Conservation (phyloP, 1,284 basidiomycete genomes). For the Heterobasidion occidentale region DNA sequence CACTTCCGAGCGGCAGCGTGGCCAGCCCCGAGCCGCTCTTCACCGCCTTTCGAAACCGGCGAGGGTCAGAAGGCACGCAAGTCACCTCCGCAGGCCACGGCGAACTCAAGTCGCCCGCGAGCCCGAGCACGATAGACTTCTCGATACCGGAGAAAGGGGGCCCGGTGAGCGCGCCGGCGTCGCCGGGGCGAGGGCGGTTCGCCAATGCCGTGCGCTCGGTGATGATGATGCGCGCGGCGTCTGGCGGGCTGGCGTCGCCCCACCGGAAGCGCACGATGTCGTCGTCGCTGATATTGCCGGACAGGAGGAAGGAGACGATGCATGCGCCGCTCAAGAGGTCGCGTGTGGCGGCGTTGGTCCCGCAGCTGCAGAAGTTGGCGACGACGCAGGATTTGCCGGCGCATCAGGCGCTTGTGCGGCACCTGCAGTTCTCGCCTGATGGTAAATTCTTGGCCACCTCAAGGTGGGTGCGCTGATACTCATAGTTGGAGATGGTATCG, state of each 20-base stretch:
- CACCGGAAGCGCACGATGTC: slow-evolving; percentile 22
- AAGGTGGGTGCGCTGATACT: slow-evolving; percentile 30
- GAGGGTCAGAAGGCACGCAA: slow-evolving; percentile 7
- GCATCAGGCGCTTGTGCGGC: slow-evolving; percentile 58
- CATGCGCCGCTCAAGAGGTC: slow-evolving; percentile 39
- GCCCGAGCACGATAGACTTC: slow-evolving; percentile 16
- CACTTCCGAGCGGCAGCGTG: slow-evolving; percentile 3
- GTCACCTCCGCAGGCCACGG: slow-evolving; percentile 2
- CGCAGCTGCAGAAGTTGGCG: slow-evolving; percentile 48
- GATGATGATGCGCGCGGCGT: slow-evolving; percentile 34
- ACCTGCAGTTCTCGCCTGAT: slow-evolving; percentile 67
- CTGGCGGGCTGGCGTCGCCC: slow-evolving; percentile 17
- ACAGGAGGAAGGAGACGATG: slow-evolving; percentile 19
- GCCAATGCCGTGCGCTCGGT: slow-evolving; percentile 37
- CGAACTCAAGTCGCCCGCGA: background rate
- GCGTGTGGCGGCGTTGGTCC: slow-evolving; percentile 47
- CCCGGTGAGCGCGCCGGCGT: slow-evolving; percentile 9
- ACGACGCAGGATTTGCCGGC: slow-evolving; percentile 55
- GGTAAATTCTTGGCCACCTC: slow-evolving; percentile 65
- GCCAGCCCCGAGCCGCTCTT: slow-evolving; percentile 3
- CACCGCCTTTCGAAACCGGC: slow-evolving; percentile 2
- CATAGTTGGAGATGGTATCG: background rate
- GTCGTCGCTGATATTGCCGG: slow-evolving; percentile 28
- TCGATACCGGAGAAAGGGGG: slow-evolving; percentile 13
- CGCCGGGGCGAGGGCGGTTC: slow-evolving; percentile 26